These are phyloP conservation scores for Chlamydomonas asymmetrica DNA, from an alignment of 139 green algal species.

Conservation along the genomic window DNA sequence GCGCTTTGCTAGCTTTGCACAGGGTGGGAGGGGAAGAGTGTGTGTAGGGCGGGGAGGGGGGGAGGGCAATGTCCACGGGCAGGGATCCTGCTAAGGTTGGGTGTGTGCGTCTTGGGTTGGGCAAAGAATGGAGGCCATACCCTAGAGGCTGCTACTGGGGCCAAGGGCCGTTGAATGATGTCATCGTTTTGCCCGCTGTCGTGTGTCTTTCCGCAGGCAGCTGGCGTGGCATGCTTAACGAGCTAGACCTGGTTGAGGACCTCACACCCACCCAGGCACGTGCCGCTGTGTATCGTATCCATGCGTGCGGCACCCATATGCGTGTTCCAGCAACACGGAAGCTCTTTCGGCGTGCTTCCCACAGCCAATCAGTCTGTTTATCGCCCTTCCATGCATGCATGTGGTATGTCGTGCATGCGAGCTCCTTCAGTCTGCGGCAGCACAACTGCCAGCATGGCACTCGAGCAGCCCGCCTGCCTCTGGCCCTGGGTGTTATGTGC, in stretches of 20 bases:
- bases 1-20: background rate
- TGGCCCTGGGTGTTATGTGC: no score
- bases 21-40: background rate
- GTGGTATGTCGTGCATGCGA: no score
- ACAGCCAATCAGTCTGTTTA: no score
- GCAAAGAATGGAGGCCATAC: background rate
- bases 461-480: no score
- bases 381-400: no score
- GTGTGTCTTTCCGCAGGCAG: background rate
- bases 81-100: background rate
- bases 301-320: no score
- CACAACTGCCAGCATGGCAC: no score
- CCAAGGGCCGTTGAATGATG: background rate
- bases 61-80: background rate
- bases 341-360: no score
- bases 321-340: no score
- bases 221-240: slow-evolving; percentile 12
- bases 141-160: background rate
- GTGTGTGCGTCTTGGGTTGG: background rate
- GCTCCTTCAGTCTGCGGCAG: no score
- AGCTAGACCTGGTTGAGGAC: slow-evolving; percentile 28
- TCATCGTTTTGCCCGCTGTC: background rate
- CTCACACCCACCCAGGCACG: no score
- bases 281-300: no score
- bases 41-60: background rate